Conservation (phyloP, 2,329 filamentous ascomycete genomes). For the Ceratocystiopsis minuta region DNA sequence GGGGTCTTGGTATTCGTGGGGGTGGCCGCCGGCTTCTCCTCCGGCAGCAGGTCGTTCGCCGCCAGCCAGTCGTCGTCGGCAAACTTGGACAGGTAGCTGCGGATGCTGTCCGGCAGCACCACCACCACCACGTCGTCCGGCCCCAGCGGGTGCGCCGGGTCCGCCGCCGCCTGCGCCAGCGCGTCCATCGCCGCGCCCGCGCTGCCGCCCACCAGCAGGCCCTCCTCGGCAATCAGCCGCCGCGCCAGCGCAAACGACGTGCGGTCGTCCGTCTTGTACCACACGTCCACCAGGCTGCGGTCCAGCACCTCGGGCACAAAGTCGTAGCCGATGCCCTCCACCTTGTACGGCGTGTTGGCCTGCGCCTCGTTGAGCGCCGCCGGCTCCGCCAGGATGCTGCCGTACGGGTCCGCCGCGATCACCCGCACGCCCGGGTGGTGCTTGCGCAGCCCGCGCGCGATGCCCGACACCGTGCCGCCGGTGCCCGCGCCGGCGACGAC, state of each 20-base stretch:
- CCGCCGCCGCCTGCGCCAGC: slow-evolving; percentile 52
- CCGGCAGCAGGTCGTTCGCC: slow-evolving; percentile 79
- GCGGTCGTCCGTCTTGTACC: slow-evolving; percentile 95
- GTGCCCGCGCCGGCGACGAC: slow-evolving; percentile 87
- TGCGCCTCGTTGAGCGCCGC: slow-evolving; percentile 61
- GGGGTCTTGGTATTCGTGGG: slow-evolving; percentile 17
- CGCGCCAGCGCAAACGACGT: slow-evolving; percentile 86
- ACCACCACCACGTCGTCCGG: slow-evolving; percentile 83
- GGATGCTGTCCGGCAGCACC: slow-evolving; percentile 83
- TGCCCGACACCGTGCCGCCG: slow-evolving; percentile 83
- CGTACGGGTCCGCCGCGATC: slow-evolving; percentile 80
- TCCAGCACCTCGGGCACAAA: slow-evolving; percentile 92
- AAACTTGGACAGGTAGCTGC: slow-evolving; percentile 96
- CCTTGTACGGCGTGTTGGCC: slow-evolving; percentile 79
- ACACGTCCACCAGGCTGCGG: slow-evolving; percentile 63
- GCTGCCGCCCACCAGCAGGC: slow-evolving; percentile 80
- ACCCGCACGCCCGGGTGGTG: slow-evolving; percentile 75
- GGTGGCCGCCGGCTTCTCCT: slow-evolving; percentile 17
- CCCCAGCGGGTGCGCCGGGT: slow-evolving; percentile 47
- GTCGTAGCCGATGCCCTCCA: slow-evolving; percentile 96
- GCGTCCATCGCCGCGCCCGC: slow-evolving; percentile 84
- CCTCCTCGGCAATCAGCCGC: slow-evolving; percentile 82
- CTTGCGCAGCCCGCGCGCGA: slow-evolving; percentile 71
- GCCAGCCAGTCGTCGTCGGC: slow-evolving; percentile 98
- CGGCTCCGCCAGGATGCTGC: slow-evolving; percentile 77